Base-by-base conservation (phyloP, 2,329 filamentous ascomycete species). In the Sporothrix curviconia region DNA sequence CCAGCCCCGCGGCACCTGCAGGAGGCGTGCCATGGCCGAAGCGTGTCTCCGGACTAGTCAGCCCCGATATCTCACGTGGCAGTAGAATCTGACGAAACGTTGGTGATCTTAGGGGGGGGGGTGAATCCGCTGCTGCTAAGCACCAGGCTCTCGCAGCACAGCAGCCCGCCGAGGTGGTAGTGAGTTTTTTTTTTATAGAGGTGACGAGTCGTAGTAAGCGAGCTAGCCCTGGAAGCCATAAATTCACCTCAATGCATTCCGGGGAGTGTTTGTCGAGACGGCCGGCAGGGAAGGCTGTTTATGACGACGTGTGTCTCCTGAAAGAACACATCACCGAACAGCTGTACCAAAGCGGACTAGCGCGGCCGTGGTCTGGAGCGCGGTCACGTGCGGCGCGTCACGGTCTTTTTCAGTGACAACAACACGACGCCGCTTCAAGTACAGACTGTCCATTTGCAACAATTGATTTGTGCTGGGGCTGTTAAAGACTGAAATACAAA, bases 1-100 rank as follows among this genome's bases (percentile, higher is more conserved):
- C 50, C 81, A 66, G 64, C 74, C 71, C 72, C 75, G 72, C 62
- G 76, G 73, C 61, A 78, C 63, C 64, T 68, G 66, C 9, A 67
- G 61, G 25, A 72, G 64, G 37, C 66, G 68, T 64, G 72, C 66
- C 72, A 75, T 76, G 64, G 55, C 28, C 14, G 37, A 8, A 25
- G 19, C 12, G 14, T 30, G 15, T 17, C 24, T 3, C 24, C 3
- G 15, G 24, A 17, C 19, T 3, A 22, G 6, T 14, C 15, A 7
- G 24, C n/a, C n/a, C 36, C n/a, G 34, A 19, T 28, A 25, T 42
- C 22, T 36, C 30, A 50, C 19, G 17, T 11, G 25, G 32, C 32
- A n/a, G n/a, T n/a, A n/a, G n/a, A n/a, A n/a, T n/a, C n/a, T n/a
- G n/a, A n/a, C n/a, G n/a, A n/a, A n/a, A n/a, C n/a, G n/a, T n/a